Evolutionary conservation across 176 grass and related monocot genomes (phyloP).

Genomic region (Zea luxurians): DNA sequence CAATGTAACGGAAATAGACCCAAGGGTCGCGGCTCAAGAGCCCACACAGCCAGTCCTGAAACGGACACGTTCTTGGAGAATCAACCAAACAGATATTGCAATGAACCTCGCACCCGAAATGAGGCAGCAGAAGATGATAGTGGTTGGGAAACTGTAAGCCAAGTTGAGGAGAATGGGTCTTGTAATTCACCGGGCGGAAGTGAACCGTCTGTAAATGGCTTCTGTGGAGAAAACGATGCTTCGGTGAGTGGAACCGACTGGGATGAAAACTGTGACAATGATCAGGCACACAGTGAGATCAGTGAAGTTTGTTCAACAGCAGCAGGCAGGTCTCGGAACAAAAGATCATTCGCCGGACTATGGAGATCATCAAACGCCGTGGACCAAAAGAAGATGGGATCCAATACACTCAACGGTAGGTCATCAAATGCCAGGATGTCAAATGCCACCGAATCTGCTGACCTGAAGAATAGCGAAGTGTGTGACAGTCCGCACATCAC

Average conservation of each 20-base stretch:
- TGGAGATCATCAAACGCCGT: constrained; percentile 58
- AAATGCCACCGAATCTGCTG: constrained; percentile 37
- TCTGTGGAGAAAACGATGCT: constrained; percentile 41
- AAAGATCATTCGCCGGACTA: constrained; percentile 48
- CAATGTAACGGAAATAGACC: constrained; percentile 45
- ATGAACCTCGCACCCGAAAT: constrained; percentile 16
- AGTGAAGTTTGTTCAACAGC: constrained; percentile 63
- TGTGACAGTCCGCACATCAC: constrained; percentile 44
- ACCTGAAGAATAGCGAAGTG: constrained; percentile 44
- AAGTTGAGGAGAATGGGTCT: constrained; percentile 63
- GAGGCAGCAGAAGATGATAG: constrained; percentile 62
- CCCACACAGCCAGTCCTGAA: constrained; percentile 45
- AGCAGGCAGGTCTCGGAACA: constrained; percentile 41
- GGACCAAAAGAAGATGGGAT: constrained; percentile 52
- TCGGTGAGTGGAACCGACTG: constrained; percentile 66
- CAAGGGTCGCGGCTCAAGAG: constrained; percentile 44
- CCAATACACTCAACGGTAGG: constrained; percentile 43
- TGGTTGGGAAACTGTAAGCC: constrained; percentile 77
- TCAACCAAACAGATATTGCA: constrained; percentile 36
- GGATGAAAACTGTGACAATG: constrained; percentile 54
- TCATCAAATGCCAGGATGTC: constrained; percentile 49
- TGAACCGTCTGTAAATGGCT: constrained; percentile 59
- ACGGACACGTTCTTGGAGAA: constrained; percentile 53
- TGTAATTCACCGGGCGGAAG: constrained; percentile 63
- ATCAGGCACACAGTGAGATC: constrained; percentile 46